phyloP scores from a whole-genome alignment of 1,284 basidiomycete species.

The Exobasidium cylindrosporum region DNA sequence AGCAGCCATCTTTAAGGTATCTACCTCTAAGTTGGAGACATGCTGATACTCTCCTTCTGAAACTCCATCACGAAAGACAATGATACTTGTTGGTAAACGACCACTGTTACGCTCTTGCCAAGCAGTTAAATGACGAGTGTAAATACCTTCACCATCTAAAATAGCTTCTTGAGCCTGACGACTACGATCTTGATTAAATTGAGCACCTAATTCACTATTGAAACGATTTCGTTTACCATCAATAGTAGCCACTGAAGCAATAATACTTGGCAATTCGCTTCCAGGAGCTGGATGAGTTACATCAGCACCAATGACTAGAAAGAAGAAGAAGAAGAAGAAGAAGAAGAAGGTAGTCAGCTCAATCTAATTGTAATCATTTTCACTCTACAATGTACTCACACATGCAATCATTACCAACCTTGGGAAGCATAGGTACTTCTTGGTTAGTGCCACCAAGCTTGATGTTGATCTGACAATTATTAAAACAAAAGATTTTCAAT shows the following conservation, averaged over 20 bases:
- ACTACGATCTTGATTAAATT: constrained; percentile 47
- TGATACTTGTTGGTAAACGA: constrained; percentile 53
- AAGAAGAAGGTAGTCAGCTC: no score
- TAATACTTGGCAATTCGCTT: constrained; percentile 58
- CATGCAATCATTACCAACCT: constrained; percentile 53
- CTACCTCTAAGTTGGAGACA: constrained; percentile 56
- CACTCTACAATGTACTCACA: no score
- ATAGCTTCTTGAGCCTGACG: constrained; percentile 54
- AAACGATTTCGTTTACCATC: constrained; percentile 55
- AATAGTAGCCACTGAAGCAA: constrained; percentile 57
- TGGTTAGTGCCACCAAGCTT: constrained; percentile 60
- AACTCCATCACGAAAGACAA: constrained; percentile 60
- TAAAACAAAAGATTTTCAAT: no score
- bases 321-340: no score
- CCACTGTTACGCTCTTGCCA: constrained; percentile 43
- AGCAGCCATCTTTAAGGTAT: constrained; percentile 55
- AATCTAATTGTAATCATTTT: no score
- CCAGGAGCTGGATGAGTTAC: constrained; percentile 53
- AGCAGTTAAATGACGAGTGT: constrained; percentile 28
- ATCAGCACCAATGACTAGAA: constrained; percentile 53
- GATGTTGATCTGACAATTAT: constrained; percentile 40
- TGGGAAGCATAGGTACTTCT: constrained; percentile 39
- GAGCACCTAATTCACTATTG: constrained; percentile 56
- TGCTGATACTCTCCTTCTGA: constrained; percentile 59
- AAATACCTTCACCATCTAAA: constrained; percentile 41